Conservation (phyloP, 164 flowering plant genomes). For the Vitis riparia region DNA sequence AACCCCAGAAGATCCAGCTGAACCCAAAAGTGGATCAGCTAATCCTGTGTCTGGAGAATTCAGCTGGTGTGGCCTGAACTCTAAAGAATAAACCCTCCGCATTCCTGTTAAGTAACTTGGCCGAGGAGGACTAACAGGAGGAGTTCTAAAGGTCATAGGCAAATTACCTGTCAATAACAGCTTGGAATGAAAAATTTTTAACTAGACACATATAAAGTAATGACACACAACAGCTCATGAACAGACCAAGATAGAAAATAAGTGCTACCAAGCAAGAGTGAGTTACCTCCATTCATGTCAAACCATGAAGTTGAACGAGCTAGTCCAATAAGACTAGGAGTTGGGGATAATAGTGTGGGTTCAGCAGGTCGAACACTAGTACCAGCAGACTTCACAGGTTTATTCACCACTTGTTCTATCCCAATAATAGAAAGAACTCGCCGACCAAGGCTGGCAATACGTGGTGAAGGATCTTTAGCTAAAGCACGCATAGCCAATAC, state of each 20-base stretch:
- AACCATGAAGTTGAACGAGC: constrained; percentile 96
- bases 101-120: constrained; percentile 71
- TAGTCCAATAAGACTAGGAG: constrained; percentile 61
- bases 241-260: neutral
- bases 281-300: constrained; percentile 83
- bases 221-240: neutral
- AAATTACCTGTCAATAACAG: constrained; percentile 56
- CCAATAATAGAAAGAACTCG: constrained; percentile 84
- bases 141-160: constrained; percentile 91
- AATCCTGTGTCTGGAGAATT: constrained; percentile 87
- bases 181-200: neutral
- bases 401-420: constrained; percentile 81
- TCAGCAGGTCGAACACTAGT: constrained; percentile 52
- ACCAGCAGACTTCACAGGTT: constrained; percentile 40
- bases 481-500: constrained; percentile 76
- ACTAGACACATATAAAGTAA: neutral
- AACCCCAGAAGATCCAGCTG: constrained; percentile 53
- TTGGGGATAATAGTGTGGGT: constrained; percentile 30
- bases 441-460: constrained; percentile 77
- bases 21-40: constrained; percentile 84
- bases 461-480: constrained; percentile 95
- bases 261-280: neutral
- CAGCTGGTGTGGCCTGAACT: constrained; percentile 80
- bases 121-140: constrained; percentile 98
- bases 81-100: constrained; percentile 88